These are phyloP conservation scores for Populus hybrid DNA, from an alignment of 441 rosid genomes.

Conservation along the genomic window DNA sequence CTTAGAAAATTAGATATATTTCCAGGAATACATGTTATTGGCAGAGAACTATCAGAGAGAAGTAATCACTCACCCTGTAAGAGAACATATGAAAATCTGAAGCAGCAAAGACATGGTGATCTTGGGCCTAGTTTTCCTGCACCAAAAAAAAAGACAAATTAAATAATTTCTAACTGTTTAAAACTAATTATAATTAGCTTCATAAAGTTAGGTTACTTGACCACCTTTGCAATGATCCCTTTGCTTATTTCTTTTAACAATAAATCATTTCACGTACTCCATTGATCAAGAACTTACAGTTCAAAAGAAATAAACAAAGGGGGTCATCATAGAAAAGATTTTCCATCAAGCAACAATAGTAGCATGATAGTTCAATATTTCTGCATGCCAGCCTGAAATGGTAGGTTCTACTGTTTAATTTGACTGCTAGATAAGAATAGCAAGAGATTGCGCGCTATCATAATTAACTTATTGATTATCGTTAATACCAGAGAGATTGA, in stretches of 20 bases:
- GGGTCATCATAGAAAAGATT: not conserved
- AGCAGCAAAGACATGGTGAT: conserved; percentile 50
- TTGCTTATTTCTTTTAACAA: not conserved
- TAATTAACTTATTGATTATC: too few relatives aligned
- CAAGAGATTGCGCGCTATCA: not conserved
- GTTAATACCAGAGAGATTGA: not conserved
- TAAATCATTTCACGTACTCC: not conserved
- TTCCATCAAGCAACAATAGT: not conserved
- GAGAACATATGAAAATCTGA: conserved; percentile 67
- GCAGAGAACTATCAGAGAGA: not conserved
- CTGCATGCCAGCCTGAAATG: not conserved
- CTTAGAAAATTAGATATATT: not conserved
- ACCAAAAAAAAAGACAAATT: conserved; percentile 10
- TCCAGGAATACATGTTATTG: not conserved
- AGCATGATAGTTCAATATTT: not conserved
- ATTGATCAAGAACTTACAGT: not conserved
- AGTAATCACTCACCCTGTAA: conserved; percentile 56
- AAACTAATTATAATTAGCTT: not conserved
- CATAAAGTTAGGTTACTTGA: not conserved
- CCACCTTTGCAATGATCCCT: not conserved
- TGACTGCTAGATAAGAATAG: not conserved
- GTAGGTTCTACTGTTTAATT: too few relatives aligned
- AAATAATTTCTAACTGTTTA: not conserved
- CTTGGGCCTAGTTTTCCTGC: conserved; percentile 77
- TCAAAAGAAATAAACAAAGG: not conserved